Evolutionary conservation across 257 asterid species (phyloP).

Genomic region (Solanum microdontum): DNA sequence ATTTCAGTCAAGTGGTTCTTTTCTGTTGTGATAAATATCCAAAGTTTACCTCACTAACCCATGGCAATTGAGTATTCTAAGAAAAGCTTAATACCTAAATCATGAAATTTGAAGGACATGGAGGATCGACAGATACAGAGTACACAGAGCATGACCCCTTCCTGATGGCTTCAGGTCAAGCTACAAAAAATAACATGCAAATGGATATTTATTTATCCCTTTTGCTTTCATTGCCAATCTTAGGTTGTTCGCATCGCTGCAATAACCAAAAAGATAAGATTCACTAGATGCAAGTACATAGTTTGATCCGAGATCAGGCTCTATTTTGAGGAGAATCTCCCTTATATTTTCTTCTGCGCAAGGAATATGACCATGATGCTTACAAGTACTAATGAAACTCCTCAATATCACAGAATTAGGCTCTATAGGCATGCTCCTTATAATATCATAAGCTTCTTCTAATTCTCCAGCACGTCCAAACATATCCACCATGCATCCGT

Average conservation of each 20-base stretch:
- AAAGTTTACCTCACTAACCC: background rate
- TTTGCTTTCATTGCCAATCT: slow-evolving; percentile 38
- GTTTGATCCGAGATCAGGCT: slow-evolving; percentile 54
- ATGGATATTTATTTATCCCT: slow-evolving; percentile 34
- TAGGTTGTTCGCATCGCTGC: slow-evolving; percentile 9
- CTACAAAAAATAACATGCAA: background rate
- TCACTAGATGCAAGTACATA: slow-evolving; percentile 48
- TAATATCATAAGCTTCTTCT: too few species aligned
- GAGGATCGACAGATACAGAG: background rate
- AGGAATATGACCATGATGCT: too few species aligned
- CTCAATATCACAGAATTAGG: too few species aligned
- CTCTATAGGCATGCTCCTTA: too few species aligned
- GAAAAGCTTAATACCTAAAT: background rate
- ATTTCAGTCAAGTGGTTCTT: background rate
- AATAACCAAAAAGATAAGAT: slow-evolving; percentile 16
- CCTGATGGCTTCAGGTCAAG: background rate
- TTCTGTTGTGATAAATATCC: background rate
- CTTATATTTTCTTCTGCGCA: background rate
- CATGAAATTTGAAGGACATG: background rate
- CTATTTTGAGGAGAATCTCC: slow-evolving; percentile 19
- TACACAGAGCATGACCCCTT: background rate
- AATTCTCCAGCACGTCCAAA: too few species aligned
- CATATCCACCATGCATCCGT: too few species aligned
- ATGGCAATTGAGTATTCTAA: background rate
- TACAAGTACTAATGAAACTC: too few species aligned